These are phyloP conservation scores for Protomyces inundatus DNA, from an alignment of 1,139 yeast species.

Conservation along the genomic window DNA sequence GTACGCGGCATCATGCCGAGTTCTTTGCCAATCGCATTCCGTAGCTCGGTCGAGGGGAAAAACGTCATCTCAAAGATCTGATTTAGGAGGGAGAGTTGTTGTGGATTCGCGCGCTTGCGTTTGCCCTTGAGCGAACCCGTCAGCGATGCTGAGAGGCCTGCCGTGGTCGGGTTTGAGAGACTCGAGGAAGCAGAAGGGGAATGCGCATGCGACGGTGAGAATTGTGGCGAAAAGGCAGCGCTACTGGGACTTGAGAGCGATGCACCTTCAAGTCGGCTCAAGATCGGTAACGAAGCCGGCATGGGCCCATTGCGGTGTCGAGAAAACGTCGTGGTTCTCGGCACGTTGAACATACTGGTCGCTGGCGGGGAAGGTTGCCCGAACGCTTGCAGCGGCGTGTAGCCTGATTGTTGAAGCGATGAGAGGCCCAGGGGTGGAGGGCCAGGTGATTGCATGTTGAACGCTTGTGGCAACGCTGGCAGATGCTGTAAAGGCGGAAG, in stretches of 20 bases:
- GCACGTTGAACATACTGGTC: neutral
- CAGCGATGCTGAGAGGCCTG: neutral
- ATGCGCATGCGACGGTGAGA: neutral
- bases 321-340: neutral
- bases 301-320: neutral
- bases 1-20: constrained; percentile 43
- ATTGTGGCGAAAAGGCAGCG: neutral
- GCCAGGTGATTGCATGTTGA: neutral
- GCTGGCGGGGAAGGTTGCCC: neutral
- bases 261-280: neutral
- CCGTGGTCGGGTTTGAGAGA: neutral
- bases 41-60: constrained; percentile 41
- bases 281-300: neutral
- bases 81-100: constrained; percentile 39
- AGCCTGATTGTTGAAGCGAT: no score
- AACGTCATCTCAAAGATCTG: constrained; percentile 40
- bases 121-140: constrained; percentile 36
- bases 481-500: neutral
- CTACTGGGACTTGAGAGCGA: neutral
- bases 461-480: neutral
- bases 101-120: constrained; percentile 40
- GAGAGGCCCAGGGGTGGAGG: no score
- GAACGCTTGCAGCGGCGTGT: no score
- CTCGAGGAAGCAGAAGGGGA: neutral
- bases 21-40: constrained; percentile 39